These are phyloP conservation scores for Lentinula sp. DNA, from an alignment of 768 basidiomycete species.

Conservation along the genomic window DNA sequence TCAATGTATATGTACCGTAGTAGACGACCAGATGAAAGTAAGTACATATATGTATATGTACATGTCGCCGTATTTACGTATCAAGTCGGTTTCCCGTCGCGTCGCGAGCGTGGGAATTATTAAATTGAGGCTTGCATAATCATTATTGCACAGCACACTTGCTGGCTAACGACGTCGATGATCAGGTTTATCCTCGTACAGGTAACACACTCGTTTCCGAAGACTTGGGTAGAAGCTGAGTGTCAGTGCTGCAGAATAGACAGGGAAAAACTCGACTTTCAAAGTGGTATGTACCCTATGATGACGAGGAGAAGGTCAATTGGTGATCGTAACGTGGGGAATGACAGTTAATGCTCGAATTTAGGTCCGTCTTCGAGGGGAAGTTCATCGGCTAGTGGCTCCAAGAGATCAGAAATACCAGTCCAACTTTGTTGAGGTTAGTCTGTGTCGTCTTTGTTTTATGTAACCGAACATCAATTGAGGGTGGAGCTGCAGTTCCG, in stretches of 20 bases:
- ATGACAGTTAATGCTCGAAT: neutral
- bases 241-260: conserved; percentile 64
- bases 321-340: neutral
- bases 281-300: conserved; percentile 99
- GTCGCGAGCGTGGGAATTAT: too few relatives aligned
- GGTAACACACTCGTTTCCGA: conserved; percentile 32
- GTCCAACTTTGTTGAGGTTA: conserved; percentile 97
- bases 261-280: conserved; percentile 97
- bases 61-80: too few relatives aligned
- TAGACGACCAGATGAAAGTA: too few relatives aligned
- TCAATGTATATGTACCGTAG: too few relatives aligned
- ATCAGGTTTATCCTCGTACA: conserved; percentile 98
- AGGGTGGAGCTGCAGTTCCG: conserved; percentile 60
- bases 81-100: too few relatives aligned
- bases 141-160: too few relatives aligned
- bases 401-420: conserved; percentile 98
- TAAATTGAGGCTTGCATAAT: too few relatives aligned
- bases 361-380: conserved; percentile 89
- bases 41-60: too few relatives aligned
- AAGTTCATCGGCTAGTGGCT: conserved; percentile 93
- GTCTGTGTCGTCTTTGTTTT: conserved; percentile 16
- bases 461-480: conserved; percentile 4
- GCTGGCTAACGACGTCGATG: conserved; percentile 40
- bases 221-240: neutral
- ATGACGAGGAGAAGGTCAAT: conserved; percentile 94